Percentiles rank a stretch among this genome's conserved stretches.
These are phyloP conservation scores for Porcisia deanei DNA, from an alignment of 208 protist species.

Conservation along the genomic window DNA sequence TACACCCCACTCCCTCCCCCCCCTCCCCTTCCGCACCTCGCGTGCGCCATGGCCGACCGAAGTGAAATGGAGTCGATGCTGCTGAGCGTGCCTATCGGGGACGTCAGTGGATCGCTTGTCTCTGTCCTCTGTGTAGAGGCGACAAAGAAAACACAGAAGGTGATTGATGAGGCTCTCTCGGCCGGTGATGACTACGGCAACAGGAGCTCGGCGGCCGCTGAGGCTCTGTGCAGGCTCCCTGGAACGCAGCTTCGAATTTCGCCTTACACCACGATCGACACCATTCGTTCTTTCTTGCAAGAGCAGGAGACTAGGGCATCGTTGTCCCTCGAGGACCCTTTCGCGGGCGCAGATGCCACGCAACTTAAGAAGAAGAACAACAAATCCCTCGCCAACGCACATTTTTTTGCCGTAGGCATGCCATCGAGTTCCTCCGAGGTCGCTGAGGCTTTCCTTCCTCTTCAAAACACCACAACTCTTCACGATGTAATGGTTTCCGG, in stretches of 20 bases:
- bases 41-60: background rate
- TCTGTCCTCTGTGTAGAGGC: constrained; percentile 24
- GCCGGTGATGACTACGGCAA: background rate
- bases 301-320: constrained; percentile 10
- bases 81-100: constrained; percentile 4
- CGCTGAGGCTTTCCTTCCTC: constrained; percentile 12
- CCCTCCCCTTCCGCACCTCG: background rate
- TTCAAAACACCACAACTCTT: constrained; percentile 14
- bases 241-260: constrained; percentile 21
- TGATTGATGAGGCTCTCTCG: constrained; percentile 5
- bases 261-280: constrained; percentile 24
- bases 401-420: constrained; percentile 21
- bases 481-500: constrained; percentile 16
- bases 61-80: constrained; percentile 27
- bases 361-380: background rate
- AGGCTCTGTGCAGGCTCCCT: constrained; percentile 13
- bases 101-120: constrained; percentile 7
- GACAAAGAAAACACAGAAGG: constrained; percentile 10
- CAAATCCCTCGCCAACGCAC: constrained; percentile 15
- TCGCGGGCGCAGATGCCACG: background rate
- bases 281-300: constrained; percentile 18
- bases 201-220: background rate
- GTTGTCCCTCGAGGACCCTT: background rate
- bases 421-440: constrained; percentile 7
- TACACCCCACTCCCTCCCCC: background rate